Base-by-base conservation (phyloP, 768 basidiomycete genomes). In the Pholiota molesta region DNA sequence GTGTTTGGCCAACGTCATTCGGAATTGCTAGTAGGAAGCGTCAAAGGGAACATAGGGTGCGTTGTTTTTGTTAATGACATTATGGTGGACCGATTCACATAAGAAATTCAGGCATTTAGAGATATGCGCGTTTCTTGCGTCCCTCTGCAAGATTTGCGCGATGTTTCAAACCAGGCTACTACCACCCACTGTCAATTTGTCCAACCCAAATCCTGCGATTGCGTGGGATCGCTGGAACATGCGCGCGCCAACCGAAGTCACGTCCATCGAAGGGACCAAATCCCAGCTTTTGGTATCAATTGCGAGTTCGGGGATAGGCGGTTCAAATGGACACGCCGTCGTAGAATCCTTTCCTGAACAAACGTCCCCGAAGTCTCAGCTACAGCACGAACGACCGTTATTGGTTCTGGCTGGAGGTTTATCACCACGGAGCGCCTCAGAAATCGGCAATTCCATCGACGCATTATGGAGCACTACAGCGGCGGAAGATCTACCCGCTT, bases 31-130 rank as follows among this genome's bases (percentile, higher is more conserved):
- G 69, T 81, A 10, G 81, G 81, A 2, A 80, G 79, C 59, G 75
- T 82, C 5, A 83, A 82, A 62, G 79, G 79, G 39, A 82, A 83
- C 63, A 72, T 81, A 23, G 81, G 81, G 78, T 80, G 57, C 21
- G 75, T 62, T 17, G 45, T 37, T 58, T 55, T 14, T 11, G 40
- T 42, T 49, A 9, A 17, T 29, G 17, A 2, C 26, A 59, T 35
- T 42, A 49, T 54, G 60, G 39, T 54, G 60, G 39, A 64, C 26
- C 39, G 11, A 16, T 39, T 57, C 31, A 59, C 45, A 26, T 51
- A 16, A 23, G 21, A 11, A 47, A 21, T 16, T 23, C 45, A 79
- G 77, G 6, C 79, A 80, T 64, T 66, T 74, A 4, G 79, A 81
- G 65, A 77, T 78, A 17, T 73, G 75, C 0, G 77, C 81, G 0